A percentile compares a stretch with the other conserved stretches of the same genome.
Evolutionary conservation across 2,329 filamentous ascomycete species (phyloP).

Genomic region (Lecanicillium sp.): DNA sequence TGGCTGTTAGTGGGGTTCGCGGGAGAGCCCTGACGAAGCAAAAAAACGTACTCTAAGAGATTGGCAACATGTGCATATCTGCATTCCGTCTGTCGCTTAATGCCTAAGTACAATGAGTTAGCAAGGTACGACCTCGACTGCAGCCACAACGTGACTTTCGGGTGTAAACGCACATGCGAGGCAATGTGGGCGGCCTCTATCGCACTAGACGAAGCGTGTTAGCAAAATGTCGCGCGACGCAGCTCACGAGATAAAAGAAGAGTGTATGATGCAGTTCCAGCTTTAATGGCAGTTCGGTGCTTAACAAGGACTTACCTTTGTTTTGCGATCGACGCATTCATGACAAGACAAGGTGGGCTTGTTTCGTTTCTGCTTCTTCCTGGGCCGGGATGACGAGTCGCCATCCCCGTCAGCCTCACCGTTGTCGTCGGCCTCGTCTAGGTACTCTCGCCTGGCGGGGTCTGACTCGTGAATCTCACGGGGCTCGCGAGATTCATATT

Average conservation of each 20-base stretch:
- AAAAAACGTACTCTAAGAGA: constrained; percentile 57
- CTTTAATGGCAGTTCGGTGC: background rate
- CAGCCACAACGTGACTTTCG: no score
- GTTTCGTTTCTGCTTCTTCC: constrained; percentile 75
- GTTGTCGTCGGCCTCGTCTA: constrained; percentile 6
- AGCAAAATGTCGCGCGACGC: no score
- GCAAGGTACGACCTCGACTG: no score
- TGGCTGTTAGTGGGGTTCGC: constrained; percentile 7
- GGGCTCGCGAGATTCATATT: no score
- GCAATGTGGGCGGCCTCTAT: constrained; percentile 63
- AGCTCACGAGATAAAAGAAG: background rate
- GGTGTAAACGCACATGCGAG: constrained; percentile 52
- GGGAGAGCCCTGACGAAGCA: background rate
- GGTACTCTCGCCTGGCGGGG: constrained; percentile 4
- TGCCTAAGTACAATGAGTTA: constrained; percentile 41
- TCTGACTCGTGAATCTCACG: no score
- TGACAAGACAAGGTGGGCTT: constrained; percentile 74
- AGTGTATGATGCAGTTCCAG: background rate
- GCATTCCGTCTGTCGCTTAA: constrained; percentile 70
- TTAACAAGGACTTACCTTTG: constrained; percentile 52
- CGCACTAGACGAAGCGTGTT: constrained; percentile 46
- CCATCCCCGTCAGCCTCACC: constrained; percentile 18
- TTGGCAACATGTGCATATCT: constrained; percentile 71
- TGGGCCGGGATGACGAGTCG: constrained; percentile 20
- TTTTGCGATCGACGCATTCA: constrained; percentile 76